These are phyloP conservation scores for Taxawa tesnikishii DNA, from an alignment of 2,329 filamentous ascomycete genomes.

Conservation along the genomic window DNA sequence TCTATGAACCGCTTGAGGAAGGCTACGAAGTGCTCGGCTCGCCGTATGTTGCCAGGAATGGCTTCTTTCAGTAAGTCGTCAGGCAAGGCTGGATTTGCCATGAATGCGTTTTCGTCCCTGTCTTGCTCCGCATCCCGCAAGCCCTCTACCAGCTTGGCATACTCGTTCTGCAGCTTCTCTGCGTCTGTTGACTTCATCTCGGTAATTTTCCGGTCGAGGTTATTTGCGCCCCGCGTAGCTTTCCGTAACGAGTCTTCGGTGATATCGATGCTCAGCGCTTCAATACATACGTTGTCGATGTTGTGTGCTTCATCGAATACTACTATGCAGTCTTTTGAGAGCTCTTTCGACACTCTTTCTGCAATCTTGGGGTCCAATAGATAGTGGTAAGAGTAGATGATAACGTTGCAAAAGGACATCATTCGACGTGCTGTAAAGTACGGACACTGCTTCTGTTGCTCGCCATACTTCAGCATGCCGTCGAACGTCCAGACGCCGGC, in stretches of 20 bases:
- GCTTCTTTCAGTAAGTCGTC: slow-evolving; percentile 93
- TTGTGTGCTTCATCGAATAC: slow-evolving; percentile 99
- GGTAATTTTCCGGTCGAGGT: slow-evolving; percentile 77
- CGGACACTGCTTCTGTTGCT: slow-evolving; percentile 91
- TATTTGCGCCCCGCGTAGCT: slow-evolving; percentile 80
- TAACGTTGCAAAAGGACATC: slow-evolving; percentile 99
- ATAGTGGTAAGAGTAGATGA: slow-evolving; percentile 99
- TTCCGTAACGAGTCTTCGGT: slow-evolving; percentile 90
- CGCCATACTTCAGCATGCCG: slow-evolving; percentile 75
- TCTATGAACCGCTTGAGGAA: slow-evolving; percentile 96
- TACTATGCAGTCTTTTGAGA: slow-evolving; percentile 96
- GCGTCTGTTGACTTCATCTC: slow-evolving; percentile 96
- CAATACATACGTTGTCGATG: slow-evolving; percentile 98
- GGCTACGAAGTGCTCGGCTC: slow-evolving; percentile 90
- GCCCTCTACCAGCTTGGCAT: slow-evolving; percentile 88
- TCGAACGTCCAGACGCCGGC: slow-evolving; percentile 95
- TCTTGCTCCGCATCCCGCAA: slow-evolving; percentile 79
- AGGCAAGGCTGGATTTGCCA: slow-evolving; percentile 89
- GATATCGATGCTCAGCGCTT: slow-evolving; percentile 90
- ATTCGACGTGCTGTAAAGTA: slow-evolving; percentile 94
- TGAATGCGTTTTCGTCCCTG: slow-evolving; percentile 87
- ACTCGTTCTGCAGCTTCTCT: slow-evolving; percentile 88
- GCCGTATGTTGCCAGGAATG: slow-evolving; percentile 87
- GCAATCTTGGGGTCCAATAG: slow-evolving; percentile 96
- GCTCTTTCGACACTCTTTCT: slow-evolving; percentile 83